Evolutionary conservation across 2,329 filamentous ascomycete species (phyloP).

Genomic region (Alternaria gansuensis): DNA sequence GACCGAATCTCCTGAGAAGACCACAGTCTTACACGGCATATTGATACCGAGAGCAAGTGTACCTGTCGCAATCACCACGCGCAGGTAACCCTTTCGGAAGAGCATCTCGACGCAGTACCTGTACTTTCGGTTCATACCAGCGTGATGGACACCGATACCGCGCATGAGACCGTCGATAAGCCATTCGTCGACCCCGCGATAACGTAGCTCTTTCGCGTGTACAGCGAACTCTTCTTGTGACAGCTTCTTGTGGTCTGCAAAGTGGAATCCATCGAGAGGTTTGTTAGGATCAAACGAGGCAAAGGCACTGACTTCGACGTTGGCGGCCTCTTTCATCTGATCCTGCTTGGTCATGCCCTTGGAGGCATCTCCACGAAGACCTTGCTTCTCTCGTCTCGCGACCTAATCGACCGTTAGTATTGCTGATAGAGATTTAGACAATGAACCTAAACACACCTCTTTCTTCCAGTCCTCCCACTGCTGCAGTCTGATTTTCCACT

Average conservation of each 20-base stretch:
- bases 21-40: conserved; percentile 77
- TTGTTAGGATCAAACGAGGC: conserved; percentile 72
- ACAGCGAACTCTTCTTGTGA: conserved; percentile 66
- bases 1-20: conserved; percentile 77
- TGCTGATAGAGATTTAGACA: neutral
- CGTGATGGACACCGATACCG: conserved; percentile 79
- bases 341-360: conserved; percentile 65
- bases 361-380: conserved; percentile 57
- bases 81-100: conserved; percentile 75
- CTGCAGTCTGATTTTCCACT: conserved; percentile 69
- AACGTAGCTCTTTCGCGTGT: conserved; percentile 62
- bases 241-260: conserved; percentile 70
- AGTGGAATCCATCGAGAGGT: conserved; percentile 70
- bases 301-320: conserved; percentile 65
- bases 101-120: conserved; percentile 77
- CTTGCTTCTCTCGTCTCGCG: conserved; percentile 56
- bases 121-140: conserved; percentile 81
- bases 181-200: conserved; percentile 60
- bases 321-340: conserved; percentile 64
- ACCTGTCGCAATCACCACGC: conserved; percentile 77
- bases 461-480: conserved; percentile 68
- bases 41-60: conserved; percentile 80
- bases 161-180: conserved; percentile 70
- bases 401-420: conserved; percentile 29
- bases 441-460: conserved; percentile 21